Base-by-base conservation (phyloP, 2,329 filamentous ascomycete genomes). In the Sporothrix sp. region DNA sequence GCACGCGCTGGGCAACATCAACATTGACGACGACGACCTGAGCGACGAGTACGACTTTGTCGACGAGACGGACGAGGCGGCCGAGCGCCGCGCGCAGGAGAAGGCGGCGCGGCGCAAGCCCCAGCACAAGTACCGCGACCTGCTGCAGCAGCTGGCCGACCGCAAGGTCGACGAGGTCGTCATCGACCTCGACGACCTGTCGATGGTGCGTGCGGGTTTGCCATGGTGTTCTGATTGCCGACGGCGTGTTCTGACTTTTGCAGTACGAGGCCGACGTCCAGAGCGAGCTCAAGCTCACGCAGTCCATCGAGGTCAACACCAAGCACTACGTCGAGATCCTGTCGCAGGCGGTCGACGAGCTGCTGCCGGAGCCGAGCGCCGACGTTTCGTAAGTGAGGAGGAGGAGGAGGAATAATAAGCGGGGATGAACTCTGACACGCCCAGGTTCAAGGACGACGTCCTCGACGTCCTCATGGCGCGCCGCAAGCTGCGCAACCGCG, bases 391-490 rank as follows among this genome's bases (percentile, higher is more conserved):
- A 38, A 30, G 52, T 47, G 7, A 6, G 18, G 3, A 16, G 9
- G 4, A n/a, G 10, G 33, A 7, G 9, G 14, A 14, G 20, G 21
- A 20, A 18, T 3, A 13, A n/a, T 13, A 40, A 18, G 33, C 37
- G 14, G 48, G 13, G 2, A 59, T 8, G 13, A 16, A n/a, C 32
- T 58, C 88, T 27, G 11, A 32, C 38, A 42, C 7, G 3, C 9
- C 3, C 18, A 56, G 84, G 58, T 97, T 95, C 76, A 97, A 97
- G 67, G 90, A 96, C 62, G 93, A 98, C 67, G 90, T 97, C 9
- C 76, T 98, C 38, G 93, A 98, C 68, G 87, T 98, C 27, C 84
- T 98, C 62, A 94, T 96, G 85, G 87, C 88, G 36, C 87, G 95
- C 63, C 84, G 93, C 59, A 82, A 87, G 60, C 84, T 83, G 60